Conservation (phyloP, 805 yeast species). For the Aciculoconidium aculeatum region DNA sequence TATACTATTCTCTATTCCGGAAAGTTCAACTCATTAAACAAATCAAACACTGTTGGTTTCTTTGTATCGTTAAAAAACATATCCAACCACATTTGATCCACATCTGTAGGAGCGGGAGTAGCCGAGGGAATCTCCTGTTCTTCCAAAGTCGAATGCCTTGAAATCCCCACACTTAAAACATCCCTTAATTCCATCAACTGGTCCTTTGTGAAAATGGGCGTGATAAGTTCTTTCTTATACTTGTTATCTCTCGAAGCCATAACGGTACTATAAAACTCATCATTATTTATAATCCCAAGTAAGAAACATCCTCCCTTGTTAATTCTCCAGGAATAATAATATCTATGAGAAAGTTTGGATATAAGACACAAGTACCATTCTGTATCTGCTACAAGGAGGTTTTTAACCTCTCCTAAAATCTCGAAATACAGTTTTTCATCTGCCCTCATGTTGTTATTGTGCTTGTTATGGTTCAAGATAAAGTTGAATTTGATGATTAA, state of each 20-base stretch:
- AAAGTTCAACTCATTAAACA: conserved; percentile 5
- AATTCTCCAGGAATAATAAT: conserved; percentile 43
- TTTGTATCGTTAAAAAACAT: conserved; percentile 3
- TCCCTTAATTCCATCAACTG: conserved; percentile 5
- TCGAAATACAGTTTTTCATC: conserved; percentile 16
- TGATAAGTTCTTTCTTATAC: conserved; percentile 3
- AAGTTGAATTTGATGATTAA: conserved; percentile 27
- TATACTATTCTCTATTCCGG: no score
- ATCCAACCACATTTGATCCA: conserved; percentile 9
- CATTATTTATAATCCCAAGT: conserved; percentile 23
- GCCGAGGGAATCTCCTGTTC: background rate
- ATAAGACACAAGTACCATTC: conserved; percentile 26
- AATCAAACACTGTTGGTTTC: conserved; percentile 5
- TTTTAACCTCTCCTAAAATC: conserved; percentile 3
- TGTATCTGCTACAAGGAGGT: conserved; percentile 20
- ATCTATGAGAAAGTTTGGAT: conserved; percentile 33
- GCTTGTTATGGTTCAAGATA: conserved; percentile 21
- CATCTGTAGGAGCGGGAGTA: conserved; percentile 1
- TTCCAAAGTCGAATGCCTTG: background rate
- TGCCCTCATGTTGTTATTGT: conserved; percentile 12
- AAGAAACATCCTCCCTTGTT: conserved; percentile 34
- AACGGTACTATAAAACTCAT: conserved; percentile 20
- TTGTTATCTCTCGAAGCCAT: conserved; percentile 5
- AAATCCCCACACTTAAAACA: conserved; percentile 1
- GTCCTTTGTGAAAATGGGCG: conserved; percentile 4